Percentiles rank a stretch among this genome's conserved stretches.
Conservation (phyloP, 768 basidiomycete genomes). For the Rhodotorula babjevae region DNA sequence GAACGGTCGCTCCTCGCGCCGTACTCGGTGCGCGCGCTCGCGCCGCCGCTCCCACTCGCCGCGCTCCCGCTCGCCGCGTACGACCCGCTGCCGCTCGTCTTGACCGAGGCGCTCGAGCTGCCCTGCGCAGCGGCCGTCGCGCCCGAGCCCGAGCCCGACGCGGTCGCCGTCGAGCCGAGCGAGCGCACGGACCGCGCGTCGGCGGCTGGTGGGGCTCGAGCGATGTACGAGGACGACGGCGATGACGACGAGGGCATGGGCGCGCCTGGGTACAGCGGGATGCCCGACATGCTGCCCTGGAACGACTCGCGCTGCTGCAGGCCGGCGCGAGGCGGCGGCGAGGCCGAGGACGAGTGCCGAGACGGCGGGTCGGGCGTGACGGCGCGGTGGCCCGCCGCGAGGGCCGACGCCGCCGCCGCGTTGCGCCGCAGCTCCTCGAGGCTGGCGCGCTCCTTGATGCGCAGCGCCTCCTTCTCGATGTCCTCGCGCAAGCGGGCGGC, state of each 20-base stretch:
- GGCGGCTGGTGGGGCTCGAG: neutral
- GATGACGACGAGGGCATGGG: neutral
- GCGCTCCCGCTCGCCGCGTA: neutral
- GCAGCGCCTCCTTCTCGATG: constrained; percentile 26
- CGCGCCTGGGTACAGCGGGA: constrained; percentile 21
- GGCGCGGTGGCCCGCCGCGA: neutral
- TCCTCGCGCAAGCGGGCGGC: constrained; percentile 26
- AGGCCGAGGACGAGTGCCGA: neutral
- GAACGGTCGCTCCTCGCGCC: neutral
- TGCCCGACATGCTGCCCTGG: constrained; percentile 2
- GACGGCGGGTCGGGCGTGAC: neutral
- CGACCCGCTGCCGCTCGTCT: neutral
- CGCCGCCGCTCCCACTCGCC: neutral
- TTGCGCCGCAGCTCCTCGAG: constrained; percentile 2
- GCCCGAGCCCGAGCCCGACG: neutral
- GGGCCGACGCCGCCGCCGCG: neutral
- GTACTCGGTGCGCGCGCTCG: constrained; percentile 17
- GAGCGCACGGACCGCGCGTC: constrained; percentile 24
- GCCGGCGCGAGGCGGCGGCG: neutral
- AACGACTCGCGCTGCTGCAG: neutral
- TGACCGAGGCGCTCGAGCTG: neutral
- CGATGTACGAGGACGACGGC: no score
- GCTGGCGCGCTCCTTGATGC: constrained; percentile 16
- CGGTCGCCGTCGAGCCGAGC: neutral
- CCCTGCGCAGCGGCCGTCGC: neutral